Percentiles rank a stretch among this genome's conserved stretches.
Conservation (phyloP, 1,139 yeast species). For the Hyphopichia wangnamkhiaoensis region DNA sequence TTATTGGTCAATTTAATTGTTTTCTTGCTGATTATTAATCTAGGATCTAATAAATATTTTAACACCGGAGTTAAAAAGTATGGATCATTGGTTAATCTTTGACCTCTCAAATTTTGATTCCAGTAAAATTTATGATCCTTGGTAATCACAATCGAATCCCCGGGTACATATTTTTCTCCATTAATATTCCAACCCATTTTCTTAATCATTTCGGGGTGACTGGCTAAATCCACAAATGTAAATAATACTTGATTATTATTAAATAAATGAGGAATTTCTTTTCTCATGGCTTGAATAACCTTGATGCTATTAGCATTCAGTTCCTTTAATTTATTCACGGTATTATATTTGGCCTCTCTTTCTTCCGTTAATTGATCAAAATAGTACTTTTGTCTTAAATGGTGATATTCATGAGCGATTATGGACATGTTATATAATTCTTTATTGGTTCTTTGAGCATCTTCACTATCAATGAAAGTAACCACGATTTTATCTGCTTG, state of each 20-base stretch:
- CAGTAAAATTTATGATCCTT: constrained; percentile 35
- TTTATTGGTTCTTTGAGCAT: constrained; percentile 35
- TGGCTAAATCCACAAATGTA: constrained; percentile 54
- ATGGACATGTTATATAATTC: constrained; percentile 45
- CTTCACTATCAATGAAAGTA: constrained; percentile 49
- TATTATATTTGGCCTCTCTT: constrained; percentile 44
- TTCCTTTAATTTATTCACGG: constrained; percentile 44
- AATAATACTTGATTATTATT: constrained; percentile 46
- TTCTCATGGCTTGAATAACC: constrained; percentile 49
- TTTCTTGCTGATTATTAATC: constrained; percentile 13
- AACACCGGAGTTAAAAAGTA: constrained; percentile 26
- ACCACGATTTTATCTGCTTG: constrained; percentile 46
- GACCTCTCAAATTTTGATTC: constrained; percentile 33
- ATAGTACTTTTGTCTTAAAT: constrained; percentile 44
- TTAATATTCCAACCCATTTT: constrained; percentile 45
- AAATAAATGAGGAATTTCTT: constrained; percentile 48
- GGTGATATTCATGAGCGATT: constrained; percentile 56
- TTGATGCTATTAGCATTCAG: constrained; percentile 40
- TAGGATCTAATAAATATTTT: constrained; percentile 33
- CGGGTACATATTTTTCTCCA: constrained; percentile 36
- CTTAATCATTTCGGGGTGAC: constrained; percentile 30
- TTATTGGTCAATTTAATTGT: constrained; percentile 16
- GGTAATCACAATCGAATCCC: constrained; percentile 40
- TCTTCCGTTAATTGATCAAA: constrained; percentile 37
- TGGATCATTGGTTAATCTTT: constrained; percentile 32